A percentile compares a stretch with the other conserved stretches of the same genome.
phyloP scores from a whole-genome alignment of 805 yeast genomes.

The Kregervanrija fluxuum region DNA sequence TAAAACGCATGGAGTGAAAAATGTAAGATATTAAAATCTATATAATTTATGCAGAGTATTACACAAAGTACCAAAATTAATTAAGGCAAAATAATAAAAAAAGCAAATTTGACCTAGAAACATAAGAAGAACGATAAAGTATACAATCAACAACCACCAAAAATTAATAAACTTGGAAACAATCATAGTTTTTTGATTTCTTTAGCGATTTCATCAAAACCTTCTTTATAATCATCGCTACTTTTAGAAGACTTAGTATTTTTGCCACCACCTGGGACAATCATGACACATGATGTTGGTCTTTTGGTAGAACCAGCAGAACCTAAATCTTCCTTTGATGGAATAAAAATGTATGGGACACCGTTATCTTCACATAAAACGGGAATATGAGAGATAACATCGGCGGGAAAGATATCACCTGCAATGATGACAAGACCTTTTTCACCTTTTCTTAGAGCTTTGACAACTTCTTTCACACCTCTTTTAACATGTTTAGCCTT shows the following conservation, averaged over 20 bases:
- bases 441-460: conserved; percentile 95
- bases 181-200: conserved; percentile 53
- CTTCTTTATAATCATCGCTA: conserved; percentile 82
- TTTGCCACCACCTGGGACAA: conserved; percentile 91
- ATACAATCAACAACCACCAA: background rate
- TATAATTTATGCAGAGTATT: too few relatives aligned
- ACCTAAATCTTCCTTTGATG: conserved; percentile 97
- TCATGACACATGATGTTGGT: conserved; percentile 96
- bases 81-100: background rate
- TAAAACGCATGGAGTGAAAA: background rate
- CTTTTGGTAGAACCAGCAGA: conserved; percentile 99
- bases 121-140: background rate
- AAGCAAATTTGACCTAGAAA: background rate
- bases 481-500: conserved; percentile 97
- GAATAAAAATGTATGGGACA: conserved; percentile 89
- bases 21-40: too few relatives aligned
- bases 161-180: background rate
- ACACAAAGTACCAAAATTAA: background rate
- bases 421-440: conserved; percentile 95
- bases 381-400: conserved; percentile 94
- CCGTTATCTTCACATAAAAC: conserved; percentile 91
- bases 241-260: conserved; percentile 57
- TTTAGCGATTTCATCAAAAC: conserved; percentile 88
- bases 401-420: conserved; percentile 96
- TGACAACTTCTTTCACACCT: conserved; percentile 98